Evolutionary conservation across 352 stramenopile genomes (phyloP).

Genomic region (Globisporangium sylvaticum): DNA sequence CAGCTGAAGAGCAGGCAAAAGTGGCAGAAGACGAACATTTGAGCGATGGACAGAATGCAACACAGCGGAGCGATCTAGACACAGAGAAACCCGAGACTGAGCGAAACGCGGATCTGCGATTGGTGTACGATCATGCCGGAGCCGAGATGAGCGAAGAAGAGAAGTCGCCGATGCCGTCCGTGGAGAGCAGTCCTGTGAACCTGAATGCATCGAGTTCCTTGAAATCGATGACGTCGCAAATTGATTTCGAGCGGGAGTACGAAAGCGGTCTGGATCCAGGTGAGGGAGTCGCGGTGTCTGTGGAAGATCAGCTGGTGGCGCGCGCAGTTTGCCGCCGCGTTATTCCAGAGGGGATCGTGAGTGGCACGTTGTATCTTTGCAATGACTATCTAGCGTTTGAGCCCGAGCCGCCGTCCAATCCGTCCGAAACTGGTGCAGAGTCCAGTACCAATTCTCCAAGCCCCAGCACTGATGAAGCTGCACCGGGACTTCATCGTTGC

Average conservation of each 20-base stretch:
- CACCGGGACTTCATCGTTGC: conserved; percentile 62
- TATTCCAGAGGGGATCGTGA: conserved; percentile 67
- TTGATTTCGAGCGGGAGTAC: conserved; percentile 28
- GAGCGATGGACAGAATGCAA: conserved; percentile 1
- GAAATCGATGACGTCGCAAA: conserved; percentile 18
- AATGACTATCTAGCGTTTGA: conserved; percentile 67
- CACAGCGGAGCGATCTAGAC: conserved; percentile 8
- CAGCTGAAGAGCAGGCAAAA: conserved; percentile 15
- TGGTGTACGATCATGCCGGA: conserved; percentile 7
- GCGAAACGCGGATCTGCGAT: conserved; percentile 5
- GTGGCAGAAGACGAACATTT: conserved; percentile 13
- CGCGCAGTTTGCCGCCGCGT: conserved; percentile 65
- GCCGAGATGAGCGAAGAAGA: conserved; percentile 13
- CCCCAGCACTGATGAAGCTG: conserved; percentile 41
- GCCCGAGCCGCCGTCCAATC: conserved; percentile 28
- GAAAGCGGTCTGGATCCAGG: conserved; percentile 69
- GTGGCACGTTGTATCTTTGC: conserved; percentile 61
- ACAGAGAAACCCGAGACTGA: conserved; percentile 23
- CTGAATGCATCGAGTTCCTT: conserved; percentile 5
- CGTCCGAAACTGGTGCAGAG: not conserved
- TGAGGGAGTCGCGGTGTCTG: conserved; percentile 48
- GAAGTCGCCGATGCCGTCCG: conserved; percentile 2
- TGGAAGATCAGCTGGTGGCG: conserved; percentile 62
- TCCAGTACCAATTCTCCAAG: not conserved
- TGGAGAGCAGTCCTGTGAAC: conserved; percentile 6